Conservation (phyloP, 768 basidiomycete species). For the Calocybe gangraenosa region DNA sequence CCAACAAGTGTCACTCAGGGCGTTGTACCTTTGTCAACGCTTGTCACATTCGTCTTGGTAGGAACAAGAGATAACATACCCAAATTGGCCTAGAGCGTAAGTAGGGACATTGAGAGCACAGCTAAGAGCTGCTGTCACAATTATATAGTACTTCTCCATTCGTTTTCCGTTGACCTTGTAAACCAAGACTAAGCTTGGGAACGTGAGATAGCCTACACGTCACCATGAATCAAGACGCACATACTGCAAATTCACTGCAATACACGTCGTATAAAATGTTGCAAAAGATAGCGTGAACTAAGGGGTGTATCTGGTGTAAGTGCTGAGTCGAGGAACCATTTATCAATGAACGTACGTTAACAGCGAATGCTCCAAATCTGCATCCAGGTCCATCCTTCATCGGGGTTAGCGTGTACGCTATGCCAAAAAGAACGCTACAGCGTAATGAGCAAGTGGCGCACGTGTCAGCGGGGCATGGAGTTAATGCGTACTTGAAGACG, state of each 20-base stretch:
- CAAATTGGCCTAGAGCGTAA: conserved; percentile 19
- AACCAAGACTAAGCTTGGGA: conserved; percentile 20
- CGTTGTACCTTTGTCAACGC: conserved; percentile 7
- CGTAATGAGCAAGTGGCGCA: not conserved
- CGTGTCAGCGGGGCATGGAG: not conserved
- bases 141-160: conserved; percentile 24
- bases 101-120: conserved; percentile 16
- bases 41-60: not conserved
- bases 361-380: conserved; percentile 17
- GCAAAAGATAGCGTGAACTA: conserved; percentile 19
- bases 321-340: too few relatives aligned
- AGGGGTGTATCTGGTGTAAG: not conserved
- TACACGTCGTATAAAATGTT: conserved; percentile 21
- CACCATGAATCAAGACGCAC: conserved; percentile 1
- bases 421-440: conserved; percentile 20
- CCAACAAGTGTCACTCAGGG: conserved; percentile 6
- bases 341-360: conserved; percentile 15
- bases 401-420: conserved; percentile 16
- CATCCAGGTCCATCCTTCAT: conserved; percentile 10
- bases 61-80: conserved; percentile 11
- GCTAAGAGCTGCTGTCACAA: conserved; percentile 15
- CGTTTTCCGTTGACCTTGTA: conserved; percentile 20
- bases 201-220: not conserved
- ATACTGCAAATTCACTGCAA: conserved; percentile 23
- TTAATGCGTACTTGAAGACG: conserved; percentile 7